Evolutionary conservation across 1,284 basidiomycete species (phyloP), one percentile per base, ranked within the genome.

Genomic region (Heterobasidion annosum): DNA sequence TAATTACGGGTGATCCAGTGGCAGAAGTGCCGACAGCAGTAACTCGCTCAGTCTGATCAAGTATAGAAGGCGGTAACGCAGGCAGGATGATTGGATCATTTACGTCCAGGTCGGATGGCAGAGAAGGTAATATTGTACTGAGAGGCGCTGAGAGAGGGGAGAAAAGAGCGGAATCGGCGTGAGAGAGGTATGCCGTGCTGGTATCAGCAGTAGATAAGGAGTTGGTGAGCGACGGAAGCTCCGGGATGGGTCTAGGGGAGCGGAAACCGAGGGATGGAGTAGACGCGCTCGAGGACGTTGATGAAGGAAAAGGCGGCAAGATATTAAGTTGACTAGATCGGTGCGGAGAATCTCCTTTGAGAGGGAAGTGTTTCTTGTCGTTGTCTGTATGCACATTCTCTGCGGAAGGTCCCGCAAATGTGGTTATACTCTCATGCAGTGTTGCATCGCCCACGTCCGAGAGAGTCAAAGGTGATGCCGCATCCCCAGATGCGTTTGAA

Each of bases 161-260:
- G 49, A 44, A 50, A 19, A 9, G 43, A 34, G 50, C 45, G 12
- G 54, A 46, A 10, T 35, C 48, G 34, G 43, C 32, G 25, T 32
- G 19, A 5, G 52, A 40, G 33, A 16, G 19, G 19, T 18, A 25
- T 44, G 56, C 47, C 12, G 45, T 37, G 33, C 52, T 59, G 50
- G 56, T 57, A 1, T 51, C 47, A 2, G 55, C 52, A 16, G 58
- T 60, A 1, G 59, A 56, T 16, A 60, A 45, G 10, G 59, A 60
- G 45, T 50, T 52, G 12, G 59, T 51, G 8, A 60, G 56, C 3
- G 59, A 60, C 18, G 59, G 59, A n/a, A 60, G 51, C 42, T 60
- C 59, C 32, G 56, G 5, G 53, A 49, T 5, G 63, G 58, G 18
- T 63, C 51, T 53, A 63, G 32, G 35, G 12, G 34, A 18, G 9